Evolutionary conservation across 495 filamentous ascomycete species (phyloP), one percentile per base, ranked within the genome.

Genomic region (Xylaria curta): DNA sequence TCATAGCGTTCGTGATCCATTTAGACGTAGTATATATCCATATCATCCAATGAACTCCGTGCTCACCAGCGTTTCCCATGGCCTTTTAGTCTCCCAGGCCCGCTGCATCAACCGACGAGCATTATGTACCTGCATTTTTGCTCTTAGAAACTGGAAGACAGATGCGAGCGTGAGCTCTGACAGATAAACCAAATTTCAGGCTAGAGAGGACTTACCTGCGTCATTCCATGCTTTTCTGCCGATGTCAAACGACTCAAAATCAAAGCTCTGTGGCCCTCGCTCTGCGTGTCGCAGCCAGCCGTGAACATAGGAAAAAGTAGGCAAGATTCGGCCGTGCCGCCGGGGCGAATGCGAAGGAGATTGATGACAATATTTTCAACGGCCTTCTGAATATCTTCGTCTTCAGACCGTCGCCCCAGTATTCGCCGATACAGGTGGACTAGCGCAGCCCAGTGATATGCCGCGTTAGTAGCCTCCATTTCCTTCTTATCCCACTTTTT

Each of bases 291-390:
- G 76, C 92, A 95, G 1, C 94, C 94, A 6, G 93, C 94, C 10
- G 91, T 92, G 79, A 97, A 96, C 80, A 97, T 87, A 1, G 94
- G 94, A 66, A 97, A 95, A 59, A 97, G 76, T 7, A 94, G 83
- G 76, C 91, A 93, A 4, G 89, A 89, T 79, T 95, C 94, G 0
- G 91, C 92, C 28, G 90, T 90, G 19, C 90, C 89, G 21, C 91
- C 90, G 17, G 83, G 81, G 31, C 88, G 82, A 61, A 97, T 87
- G n/a, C 78, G 81, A 71, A 95, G 81, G 4, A 88, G 86, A 19
- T 81, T 78, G 19, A 92, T 82, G 46, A 92, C 82, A 46, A 95
- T 92, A 70, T 88, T 84, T 17, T 82, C 79, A n/a, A 94, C 88
- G 0, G 89, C 89, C 17, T 84, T 82, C 67, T 91, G 90, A 4